A percentile compares a stretch with the other conserved stretches of the same genome.
phyloP scores from a whole-genome alignment of 2,329 filamentous ascomycete species.

The Emmonsiellopsis sp. region DNA sequence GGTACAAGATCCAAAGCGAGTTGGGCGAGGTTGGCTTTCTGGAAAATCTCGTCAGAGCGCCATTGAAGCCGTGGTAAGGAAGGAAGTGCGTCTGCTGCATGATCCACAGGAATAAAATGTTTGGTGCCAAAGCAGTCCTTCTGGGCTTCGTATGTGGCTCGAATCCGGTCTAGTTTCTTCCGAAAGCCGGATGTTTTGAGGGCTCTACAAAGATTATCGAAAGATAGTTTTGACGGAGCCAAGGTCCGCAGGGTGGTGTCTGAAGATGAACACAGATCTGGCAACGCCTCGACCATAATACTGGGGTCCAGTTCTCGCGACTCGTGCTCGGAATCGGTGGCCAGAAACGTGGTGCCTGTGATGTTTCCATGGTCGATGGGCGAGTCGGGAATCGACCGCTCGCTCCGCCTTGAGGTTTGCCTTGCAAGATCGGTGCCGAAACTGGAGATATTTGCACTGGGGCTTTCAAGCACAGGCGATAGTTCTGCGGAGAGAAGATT shows the following conservation, averaged over 20 bases:
- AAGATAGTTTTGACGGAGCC: conserved; percentile 6
- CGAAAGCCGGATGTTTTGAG: conserved; percentile 2
- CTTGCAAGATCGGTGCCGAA: neutral
- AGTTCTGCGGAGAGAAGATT: neutral
- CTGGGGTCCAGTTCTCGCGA: conserved; percentile 5
- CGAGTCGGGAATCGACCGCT: conserved; percentile 5
- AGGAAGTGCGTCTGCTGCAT: conserved; percentile 4
- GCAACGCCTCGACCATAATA: conserved; percentile 10
- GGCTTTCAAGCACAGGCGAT: neutral
- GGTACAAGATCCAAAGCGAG: conserved; percentile 10
- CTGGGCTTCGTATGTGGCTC: conserved; percentile 6
- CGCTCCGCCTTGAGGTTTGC: conserved; percentile 3
- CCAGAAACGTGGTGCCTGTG: conserved; percentile 8
- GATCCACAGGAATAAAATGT: conserved; percentile 7
- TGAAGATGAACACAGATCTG: conserved; percentile 6
- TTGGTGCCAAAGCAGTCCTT: conserved; percentile 8
- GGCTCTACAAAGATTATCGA: conserved; percentile 2
- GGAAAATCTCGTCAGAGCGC: conserved; percentile 4
- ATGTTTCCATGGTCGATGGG: conserved; percentile 10
- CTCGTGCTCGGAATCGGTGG: conserved; percentile 7
- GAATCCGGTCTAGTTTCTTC: conserved; percentile 4
- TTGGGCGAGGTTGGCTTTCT: conserved; percentile 13
- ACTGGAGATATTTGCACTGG: neutral
- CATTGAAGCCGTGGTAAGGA: conserved; percentile 3
- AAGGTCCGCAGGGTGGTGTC: conserved; percentile 7